Conservation (phyloP, 495 filamentous ascomycete species). For the Penicillium parvum region DNA sequence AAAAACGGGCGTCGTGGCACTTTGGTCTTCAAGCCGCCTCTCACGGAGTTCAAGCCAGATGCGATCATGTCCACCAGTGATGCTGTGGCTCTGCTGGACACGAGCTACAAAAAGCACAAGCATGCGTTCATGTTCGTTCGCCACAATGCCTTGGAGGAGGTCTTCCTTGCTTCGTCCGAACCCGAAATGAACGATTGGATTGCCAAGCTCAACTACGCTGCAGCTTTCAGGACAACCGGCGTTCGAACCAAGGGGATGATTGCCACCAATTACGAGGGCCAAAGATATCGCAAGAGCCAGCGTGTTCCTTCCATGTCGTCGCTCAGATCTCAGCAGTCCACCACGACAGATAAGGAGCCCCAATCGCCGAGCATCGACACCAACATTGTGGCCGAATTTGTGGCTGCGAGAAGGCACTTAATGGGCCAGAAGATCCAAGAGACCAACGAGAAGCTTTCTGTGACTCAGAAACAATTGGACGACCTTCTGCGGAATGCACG, state of each 20-base stretch:
- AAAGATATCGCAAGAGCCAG: slow-evolving; percentile 65
- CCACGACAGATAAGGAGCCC: slow-evolving; percentile 29
- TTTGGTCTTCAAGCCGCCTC: slow-evolving; percentile 81
- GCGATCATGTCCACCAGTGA: slow-evolving; percentile 86
- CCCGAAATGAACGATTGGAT: slow-evolving; percentile 96
- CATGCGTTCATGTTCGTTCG: slow-evolving; percentile 87
- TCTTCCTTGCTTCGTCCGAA: slow-evolving; percentile 84
- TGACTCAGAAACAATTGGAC: slow-evolving; percentile 73
- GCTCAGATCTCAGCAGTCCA: slow-evolving; percentile 24
- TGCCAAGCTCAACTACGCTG: slow-evolving; percentile 92
- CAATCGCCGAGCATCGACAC: slow-evolving; percentile 62
- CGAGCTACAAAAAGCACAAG: slow-evolving; percentile 91
- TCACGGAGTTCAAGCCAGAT: slow-evolving; percentile 90
- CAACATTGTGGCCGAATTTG: slow-evolving; percentile 77
- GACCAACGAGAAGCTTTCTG: slow-evolving; percentile 71
- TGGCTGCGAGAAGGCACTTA: slow-evolving; percentile 71
- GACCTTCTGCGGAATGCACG: slow-evolving; percentile 83
- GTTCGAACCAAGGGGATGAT: slow-evolving; percentile 85
- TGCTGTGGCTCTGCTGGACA: slow-evolving; percentile 82
- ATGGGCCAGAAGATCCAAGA: slow-evolving; percentile 81
- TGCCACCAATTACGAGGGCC: slow-evolving; percentile 79
- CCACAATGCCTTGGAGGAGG: slow-evolving; percentile 86
- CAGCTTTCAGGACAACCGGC: slow-evolving; percentile 87
- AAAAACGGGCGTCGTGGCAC: slow-evolving; percentile 52
- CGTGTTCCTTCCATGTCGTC: slow-evolving; percentile 55